These are phyloP conservation scores for Pinus albicaulis DNA, from an alignment of 75 land plant genomes.

Conservation along the genomic window DNA sequence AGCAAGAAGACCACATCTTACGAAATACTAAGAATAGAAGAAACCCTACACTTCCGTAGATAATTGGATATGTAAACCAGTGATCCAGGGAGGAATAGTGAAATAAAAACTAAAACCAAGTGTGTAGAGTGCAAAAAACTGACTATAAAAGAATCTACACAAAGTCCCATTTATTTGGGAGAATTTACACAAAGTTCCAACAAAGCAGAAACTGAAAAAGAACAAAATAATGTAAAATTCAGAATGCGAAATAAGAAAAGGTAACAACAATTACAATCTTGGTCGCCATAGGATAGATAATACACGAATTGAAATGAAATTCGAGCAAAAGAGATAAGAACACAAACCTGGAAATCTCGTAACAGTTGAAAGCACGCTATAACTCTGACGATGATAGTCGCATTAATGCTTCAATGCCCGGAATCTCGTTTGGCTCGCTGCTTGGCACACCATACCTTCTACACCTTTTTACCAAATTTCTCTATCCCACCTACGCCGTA, in stretches of 20 bases:
- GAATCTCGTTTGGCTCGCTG: constrained; percentile 71
- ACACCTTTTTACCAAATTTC: background rate
- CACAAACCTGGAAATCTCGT: constrained; percentile 67
- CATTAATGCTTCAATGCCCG: constrained; percentile 68
- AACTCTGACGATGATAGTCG: constrained; percentile 65
- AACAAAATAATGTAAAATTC: background rate
- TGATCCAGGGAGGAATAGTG: too few relatives aligned
- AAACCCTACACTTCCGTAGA: too few relatives aligned
- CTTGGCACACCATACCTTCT: constrained; percentile 87
- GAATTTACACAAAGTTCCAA: too few relatives aligned
- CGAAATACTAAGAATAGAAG: too few relatives aligned
- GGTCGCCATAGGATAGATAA: background rate
- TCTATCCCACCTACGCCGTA: background rate
- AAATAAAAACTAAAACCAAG: too few relatives aligned
- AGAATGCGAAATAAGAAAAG: constrained; percentile 1
- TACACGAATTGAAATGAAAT: background rate
- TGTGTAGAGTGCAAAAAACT: too few relatives aligned
- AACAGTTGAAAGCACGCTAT: constrained; percentile 83
- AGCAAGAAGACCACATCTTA: too few relatives aligned
- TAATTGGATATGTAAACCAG: too few relatives aligned
- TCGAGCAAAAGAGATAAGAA: background rate
- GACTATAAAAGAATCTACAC: too few relatives aligned
- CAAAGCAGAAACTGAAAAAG: background rate
- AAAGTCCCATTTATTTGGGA: too few relatives aligned
- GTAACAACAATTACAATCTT: background rate